Percentiles rank a stretch among this genome's conserved stretches.
These are phyloP conservation scores for Chlamydomonas asymmetrica DNA, from an alignment of 139 green algal species.

Conservation along the genomic window DNA sequence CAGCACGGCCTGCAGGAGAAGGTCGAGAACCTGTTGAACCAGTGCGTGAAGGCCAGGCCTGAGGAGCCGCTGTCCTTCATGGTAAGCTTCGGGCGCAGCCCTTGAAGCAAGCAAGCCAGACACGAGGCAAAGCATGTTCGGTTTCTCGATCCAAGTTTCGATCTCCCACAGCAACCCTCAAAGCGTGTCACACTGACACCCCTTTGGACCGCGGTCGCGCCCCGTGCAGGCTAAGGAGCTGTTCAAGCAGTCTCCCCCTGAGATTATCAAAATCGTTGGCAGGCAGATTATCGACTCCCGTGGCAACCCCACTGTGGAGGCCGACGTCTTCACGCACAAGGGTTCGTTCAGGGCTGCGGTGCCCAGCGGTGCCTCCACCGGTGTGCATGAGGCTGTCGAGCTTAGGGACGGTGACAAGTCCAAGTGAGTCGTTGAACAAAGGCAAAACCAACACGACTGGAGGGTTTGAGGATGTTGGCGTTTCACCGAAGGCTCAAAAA, in stretches of 20 bases:
- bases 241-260: slow-evolving; percentile 57
- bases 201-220: too few species aligned
- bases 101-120: too few species aligned
- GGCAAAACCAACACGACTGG: too few species aligned
- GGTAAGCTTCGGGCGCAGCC: too few species aligned
- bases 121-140: too few species aligned
- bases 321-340: slow-evolving; percentile 87
- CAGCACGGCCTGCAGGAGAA: slow-evolving; percentile 78
- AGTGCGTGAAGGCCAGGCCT: slow-evolving; percentile 86
- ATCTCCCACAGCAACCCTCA: too few species aligned
- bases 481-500: too few species aligned
- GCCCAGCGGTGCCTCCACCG: slow-evolving; percentile 92
- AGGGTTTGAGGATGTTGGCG: too few species aligned
- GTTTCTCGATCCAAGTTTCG: too few species aligned
- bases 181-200: too few species aligned
- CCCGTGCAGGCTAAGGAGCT: slow-evolving; percentile 67
- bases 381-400: slow-evolving; percentile 97
- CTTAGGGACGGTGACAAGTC: slow-evolving; percentile 90
- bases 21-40: slow-evolving; percentile 94
- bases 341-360: slow-evolving; percentile 91
- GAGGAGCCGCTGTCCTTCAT: slow-evolving; percentile 90
- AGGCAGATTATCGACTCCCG: slow-evolving; percentile 97
- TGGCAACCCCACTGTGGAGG: slow-evolving; percentile 97
- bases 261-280: slow-evolving; percentile 86
- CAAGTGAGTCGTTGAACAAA: too few species aligned